Evolutionary conservation across 2,329 filamentous ascomycete genomes (phyloP), one percentile per base, ranked within the genome.

Genomic region (Biscogniauxia marginata): DNA sequence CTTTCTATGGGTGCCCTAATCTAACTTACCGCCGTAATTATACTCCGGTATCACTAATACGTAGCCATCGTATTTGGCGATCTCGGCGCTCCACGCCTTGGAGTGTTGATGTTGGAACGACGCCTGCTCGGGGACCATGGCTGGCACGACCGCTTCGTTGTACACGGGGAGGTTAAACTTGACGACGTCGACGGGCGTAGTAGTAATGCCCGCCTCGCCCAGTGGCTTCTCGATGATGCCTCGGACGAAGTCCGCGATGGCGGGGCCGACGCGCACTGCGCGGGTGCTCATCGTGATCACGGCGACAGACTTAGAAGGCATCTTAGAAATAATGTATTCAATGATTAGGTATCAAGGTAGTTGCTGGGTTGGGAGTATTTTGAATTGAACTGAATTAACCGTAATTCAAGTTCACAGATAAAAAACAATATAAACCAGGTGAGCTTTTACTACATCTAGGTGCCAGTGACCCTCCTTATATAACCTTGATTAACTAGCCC

Each of bases 31-130:
- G 21, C 80, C 77, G 66, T 72, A 79, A 71, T 87, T 86, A 65
- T 86, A 86, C 67, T 83, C 77, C 1, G 79, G 75, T n/a, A 77
- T 74, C 46, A 83, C 75, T 49, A 82, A 70, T 30, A 84, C 65
- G 66, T 79, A 82, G 16, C 65, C 79, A 49, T 78, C 74, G 67
- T 78, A 73, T 22, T 68, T 67, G n/a, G 66, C 60, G 43, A 82
- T 77, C 57, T 74, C 73, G 4, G 63, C 64, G 25, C 71, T 76
- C 79, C 81, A 83, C 0, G 65, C 67, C n/a, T 69, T 72, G 30
- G 74, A 74, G 65, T 78, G 72, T n/a, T 73, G 70, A 45, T 76
- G 64, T 5, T 68, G 60, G 63, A 77, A 80, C 23, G 71, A 64
- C 7, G 63, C 68, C 4, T 66, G 55, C 0, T 59, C 63, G 2